phyloP scores from a whole-genome alignment of 2,329 filamentous ascomycete genomes.

The Tolypocladium tundrense region DNA sequence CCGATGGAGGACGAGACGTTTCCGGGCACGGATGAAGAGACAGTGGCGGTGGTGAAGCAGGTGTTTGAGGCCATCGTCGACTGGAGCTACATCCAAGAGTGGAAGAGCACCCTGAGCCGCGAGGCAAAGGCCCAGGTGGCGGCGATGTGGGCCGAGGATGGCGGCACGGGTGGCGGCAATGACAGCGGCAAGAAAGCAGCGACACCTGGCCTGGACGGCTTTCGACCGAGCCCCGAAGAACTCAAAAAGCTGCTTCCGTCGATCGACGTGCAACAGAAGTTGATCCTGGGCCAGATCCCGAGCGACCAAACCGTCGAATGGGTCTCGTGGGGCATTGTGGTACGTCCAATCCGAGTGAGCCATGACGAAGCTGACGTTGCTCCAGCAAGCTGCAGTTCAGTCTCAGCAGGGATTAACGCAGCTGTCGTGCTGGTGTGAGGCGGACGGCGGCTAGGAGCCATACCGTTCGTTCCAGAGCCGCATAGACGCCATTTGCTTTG shows the following conservation, averaged over 20 bases:
- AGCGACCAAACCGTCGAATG: constrained; percentile 12
- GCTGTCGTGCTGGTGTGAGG: constrained; percentile 14
- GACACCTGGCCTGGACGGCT: neutral
- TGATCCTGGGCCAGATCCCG: constrained; percentile 9
- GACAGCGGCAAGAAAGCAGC: neutral
- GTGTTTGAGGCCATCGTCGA: constrained; percentile 14
- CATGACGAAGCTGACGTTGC: neutral
- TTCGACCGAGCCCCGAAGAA: constrained; percentile 5
- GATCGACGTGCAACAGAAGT: constrained; percentile 9
- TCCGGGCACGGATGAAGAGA: constrained; percentile 4
- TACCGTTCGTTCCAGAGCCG: constrained; percentile 13
- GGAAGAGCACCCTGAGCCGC: constrained; percentile 8
- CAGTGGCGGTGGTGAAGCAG: constrained; percentile 4
- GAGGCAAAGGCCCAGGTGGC: constrained; percentile 4
- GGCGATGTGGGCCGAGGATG: neutral
- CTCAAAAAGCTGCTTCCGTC: constrained; percentile 6
- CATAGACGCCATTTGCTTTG: constrained; percentile 14
- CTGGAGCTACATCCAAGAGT: constrained; percentile 13
- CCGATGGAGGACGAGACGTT: constrained; percentile 8
- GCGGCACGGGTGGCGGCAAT: neutral
- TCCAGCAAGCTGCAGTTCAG: constrained; percentile 10
- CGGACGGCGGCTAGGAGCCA: constrained; percentile 18
- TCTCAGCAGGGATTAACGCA: constrained; percentile 16
- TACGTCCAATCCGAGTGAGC: constrained; percentile 1
- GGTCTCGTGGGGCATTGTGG: constrained; percentile 14